A percentile compares a stretch with the other conserved stretches of the same genome.
Conservation (phyloP, 768 basidiomycete genomes). For the Pisolithus microcarpus region DNA sequence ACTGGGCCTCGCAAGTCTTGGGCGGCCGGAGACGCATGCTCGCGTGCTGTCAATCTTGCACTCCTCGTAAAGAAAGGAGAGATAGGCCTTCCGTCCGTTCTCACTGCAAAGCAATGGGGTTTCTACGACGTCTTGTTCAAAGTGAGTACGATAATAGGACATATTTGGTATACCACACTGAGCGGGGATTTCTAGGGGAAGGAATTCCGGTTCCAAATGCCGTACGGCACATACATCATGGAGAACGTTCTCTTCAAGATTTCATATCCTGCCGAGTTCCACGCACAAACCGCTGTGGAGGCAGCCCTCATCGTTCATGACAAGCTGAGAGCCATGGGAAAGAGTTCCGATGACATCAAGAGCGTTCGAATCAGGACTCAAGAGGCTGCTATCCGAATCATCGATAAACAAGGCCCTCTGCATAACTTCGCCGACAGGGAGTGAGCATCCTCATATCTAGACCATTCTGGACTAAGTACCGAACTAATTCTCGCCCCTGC, state of each 20-base stretch:
- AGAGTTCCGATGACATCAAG: constrained; percentile 85
- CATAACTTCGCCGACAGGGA: constrained; percentile 93
- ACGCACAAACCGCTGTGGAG: constrained; percentile 92
- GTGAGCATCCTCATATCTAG: constrained; percentile 36
- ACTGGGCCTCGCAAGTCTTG: constrained; percentile 90
- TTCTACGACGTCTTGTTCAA: constrained; percentile 96
- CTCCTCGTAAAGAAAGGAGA: constrained; percentile 87
- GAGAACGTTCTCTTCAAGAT: constrained; percentile 94
- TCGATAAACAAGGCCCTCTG: constrained; percentile 88
- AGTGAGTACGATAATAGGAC: constrained; percentile 30
- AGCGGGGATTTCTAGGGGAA: constrained; percentile 50
- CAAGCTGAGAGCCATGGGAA: constrained; percentile 73
- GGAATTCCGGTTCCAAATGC: constrained; percentile 85
- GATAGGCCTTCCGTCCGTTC: constrained; percentile 84
- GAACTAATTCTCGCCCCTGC: constrained; percentile 2
- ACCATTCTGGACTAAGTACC: not conserved
- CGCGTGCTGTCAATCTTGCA: constrained; percentile 87
- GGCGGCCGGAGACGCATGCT: constrained; percentile 93
- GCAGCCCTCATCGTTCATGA: constrained; percentile 75
- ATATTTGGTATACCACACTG: not conserved
- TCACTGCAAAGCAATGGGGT: constrained; percentile 92
- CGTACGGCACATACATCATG: constrained; percentile 87
- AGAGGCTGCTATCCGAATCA: constrained; percentile 88
- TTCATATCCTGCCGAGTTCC: constrained; percentile 93
- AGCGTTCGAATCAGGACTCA: constrained; percentile 88